Percentiles rank a stretch among this genome's conserved stretches.
These are phyloP conservation scores for Lagenaria siceraria DNA, from an alignment of 306 rosid species.

Conservation along the genomic window DNA sequence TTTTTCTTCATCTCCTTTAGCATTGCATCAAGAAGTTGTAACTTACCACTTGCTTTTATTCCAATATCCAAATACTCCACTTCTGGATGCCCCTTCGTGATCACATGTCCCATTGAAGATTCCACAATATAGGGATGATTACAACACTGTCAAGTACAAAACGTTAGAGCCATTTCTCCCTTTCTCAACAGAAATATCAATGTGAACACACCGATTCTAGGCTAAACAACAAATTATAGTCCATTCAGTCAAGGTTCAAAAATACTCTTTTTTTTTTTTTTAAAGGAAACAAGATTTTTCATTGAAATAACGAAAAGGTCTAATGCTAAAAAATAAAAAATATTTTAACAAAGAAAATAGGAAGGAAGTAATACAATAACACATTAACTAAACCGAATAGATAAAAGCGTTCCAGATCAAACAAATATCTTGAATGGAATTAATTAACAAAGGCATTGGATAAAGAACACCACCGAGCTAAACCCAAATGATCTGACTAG, in stretches of 20 bases:
- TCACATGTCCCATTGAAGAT: constrained; percentile 19
- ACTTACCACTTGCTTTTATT: constrained; percentile 77
- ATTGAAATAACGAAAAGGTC: too few species aligned
- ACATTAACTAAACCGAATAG: too few species aligned
- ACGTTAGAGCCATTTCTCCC: constrained; percentile 1
- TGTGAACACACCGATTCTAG: background rate
- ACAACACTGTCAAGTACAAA: constrained; percentile 48
- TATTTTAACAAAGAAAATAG: too few species aligned
- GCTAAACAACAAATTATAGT: background rate
- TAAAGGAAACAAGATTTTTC: too few species aligned
- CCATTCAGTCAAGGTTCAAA: background rate
- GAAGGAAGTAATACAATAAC: too few species aligned
- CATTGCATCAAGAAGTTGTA: constrained; percentile 80
- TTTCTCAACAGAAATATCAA: background rate
- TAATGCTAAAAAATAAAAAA: too few species aligned
- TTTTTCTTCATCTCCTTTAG: constrained; percentile 51
- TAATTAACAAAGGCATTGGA: too few species aligned
- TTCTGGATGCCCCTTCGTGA: constrained; percentile 31
- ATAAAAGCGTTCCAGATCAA: too few species aligned
- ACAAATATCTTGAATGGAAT: too few species aligned
- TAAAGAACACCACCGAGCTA: too few species aligned
- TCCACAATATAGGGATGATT: constrained; percentile 70
- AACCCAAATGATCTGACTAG: too few species aligned
- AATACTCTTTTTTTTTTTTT: too few species aligned
- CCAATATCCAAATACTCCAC: constrained; percentile 42